phyloP scores from a whole-genome alignment of 2,329 filamentous ascomycete species.

The Pseudogymnoascus verrucosus region DNA sequence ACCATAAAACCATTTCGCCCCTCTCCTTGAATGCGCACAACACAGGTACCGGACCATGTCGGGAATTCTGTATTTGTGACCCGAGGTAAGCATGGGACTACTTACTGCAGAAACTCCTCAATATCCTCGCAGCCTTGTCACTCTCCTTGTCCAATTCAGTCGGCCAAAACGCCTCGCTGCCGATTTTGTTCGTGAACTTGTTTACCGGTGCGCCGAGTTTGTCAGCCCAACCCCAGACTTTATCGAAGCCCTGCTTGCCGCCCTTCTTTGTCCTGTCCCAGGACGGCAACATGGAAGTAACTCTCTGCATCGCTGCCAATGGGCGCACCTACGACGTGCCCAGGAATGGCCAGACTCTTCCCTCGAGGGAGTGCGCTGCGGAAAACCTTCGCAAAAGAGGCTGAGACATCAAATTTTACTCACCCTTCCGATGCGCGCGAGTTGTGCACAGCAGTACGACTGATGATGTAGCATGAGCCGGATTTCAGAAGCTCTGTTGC shows the following conservation, averaged over 20 bases:
- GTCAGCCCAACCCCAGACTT: conserved; percentile 58
- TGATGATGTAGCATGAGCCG: neutral
- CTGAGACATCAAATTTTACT: conserved; percentile 8
- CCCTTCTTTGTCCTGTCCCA: conserved; percentile 48
- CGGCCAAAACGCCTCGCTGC: conserved; percentile 77
- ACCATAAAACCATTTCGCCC: neutral
- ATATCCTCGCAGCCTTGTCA: conserved; percentile 82
- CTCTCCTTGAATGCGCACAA: neutral
- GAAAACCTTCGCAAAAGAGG: neutral
- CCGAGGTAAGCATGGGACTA: conserved; percentile 19
- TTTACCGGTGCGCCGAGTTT: conserved; percentile 70
- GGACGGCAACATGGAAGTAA: conserved; percentile 30
- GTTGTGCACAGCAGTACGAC: neutral
- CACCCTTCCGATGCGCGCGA: neutral
- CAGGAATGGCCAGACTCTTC: neutral
- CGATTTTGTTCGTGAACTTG: conserved; percentile 70
- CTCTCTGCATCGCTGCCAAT: conserved; percentile 24
- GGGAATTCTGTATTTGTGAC: conserved; percentile 25
- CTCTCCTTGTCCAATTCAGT: conserved; percentile 79
- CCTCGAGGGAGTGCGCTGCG: neutral
- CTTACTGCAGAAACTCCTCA: conserved; percentile 84
- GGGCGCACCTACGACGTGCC: conserved; percentile 1
- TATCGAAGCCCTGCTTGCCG: conserved; percentile 64
- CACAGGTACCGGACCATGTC: neutral
- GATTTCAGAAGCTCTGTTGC: conserved; percentile 1